Evolutionary conservation across 2,329 filamentous ascomycete genomes (phyloP), one percentile per base, ranked within the genome.

Genomic region (Alternaria panax): DNA sequence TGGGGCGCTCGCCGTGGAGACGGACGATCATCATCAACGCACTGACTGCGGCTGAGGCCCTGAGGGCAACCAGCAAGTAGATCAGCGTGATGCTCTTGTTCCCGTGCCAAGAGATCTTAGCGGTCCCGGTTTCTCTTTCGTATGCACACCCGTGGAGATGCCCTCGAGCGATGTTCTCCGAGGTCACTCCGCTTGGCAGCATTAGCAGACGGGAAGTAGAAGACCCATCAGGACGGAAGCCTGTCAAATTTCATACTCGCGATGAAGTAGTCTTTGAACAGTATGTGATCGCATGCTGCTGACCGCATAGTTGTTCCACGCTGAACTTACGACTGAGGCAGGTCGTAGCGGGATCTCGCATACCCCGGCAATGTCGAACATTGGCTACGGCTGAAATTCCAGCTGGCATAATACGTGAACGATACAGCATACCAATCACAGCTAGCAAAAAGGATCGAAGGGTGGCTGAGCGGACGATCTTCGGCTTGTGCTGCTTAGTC

Each of bases 51-150:
- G 53, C 43, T 25, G 28, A 4, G 25, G 25, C 25, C 8, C 5
- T 27, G n/a, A 51, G 11, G 48, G 22, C 18, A 41, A 18, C 55
- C 41, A 24, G 5, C 25, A 18, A 25, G 25, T 30, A 22, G 27
- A 58, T 54, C 55, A 27, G 50, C 42, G 22, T 25, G 43, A 30
- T 41, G 11, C 28, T 43, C 56, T 47, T 58, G 43, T 28, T 58
- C 36, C 56, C 51, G 56, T 22, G 51, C 57, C 57, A 55, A 55
- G 57, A 45, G 36, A 59, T 59, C 20, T 32, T 50, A 55, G 52
- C 32, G 25, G 25, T 50, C n/a, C 51, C 51, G 51, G 51, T 11
- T 51, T 43, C 57, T 50, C 51, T 51, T 50, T 59, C 57, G 51
- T 36, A 41, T 55, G 45, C 45, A 42, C 14, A 43, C 6, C 28